phyloP scores from a whole-genome alignment of 345 rosid genomes.

The Gossypium turneri region DNA sequence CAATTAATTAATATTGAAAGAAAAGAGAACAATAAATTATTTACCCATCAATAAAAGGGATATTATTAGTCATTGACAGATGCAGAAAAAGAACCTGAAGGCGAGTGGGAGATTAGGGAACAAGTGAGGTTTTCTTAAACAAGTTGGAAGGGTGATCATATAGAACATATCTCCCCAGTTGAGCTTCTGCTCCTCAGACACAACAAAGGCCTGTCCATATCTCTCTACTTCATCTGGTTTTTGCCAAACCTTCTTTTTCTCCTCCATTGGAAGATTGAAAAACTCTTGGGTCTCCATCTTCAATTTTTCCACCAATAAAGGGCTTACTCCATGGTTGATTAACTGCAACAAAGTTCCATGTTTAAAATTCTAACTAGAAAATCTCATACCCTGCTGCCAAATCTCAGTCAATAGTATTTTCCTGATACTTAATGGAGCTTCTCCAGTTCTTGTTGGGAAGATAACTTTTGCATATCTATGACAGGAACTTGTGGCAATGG shows the following conservation, averaged over 20 bases:
- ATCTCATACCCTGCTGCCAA: background rate
- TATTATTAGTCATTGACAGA: background rate
- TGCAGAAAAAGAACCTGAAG: slow-evolving; percentile 25
- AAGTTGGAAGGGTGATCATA: slow-evolving; percentile 28
- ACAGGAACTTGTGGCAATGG: slow-evolving; percentile 8
- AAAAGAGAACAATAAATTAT: background rate
- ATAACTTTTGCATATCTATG: slow-evolving; percentile 15
- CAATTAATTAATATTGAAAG: background rate
- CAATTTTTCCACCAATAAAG: slow-evolving; percentile 9
- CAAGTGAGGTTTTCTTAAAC: slow-evolving; percentile 29
- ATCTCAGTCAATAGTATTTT: background rate
- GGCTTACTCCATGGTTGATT: slow-evolving; percentile 19
- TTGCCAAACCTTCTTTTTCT: slow-evolving; percentile 4
- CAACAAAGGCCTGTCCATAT: slow-evolving; percentile 1
- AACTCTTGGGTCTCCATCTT: background rate
- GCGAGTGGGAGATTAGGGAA: slow-evolving; percentile 31
- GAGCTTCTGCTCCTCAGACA: slow-evolving; percentile 38
- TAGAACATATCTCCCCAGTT: slow-evolving; percentile 39
- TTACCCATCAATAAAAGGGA: background rate
- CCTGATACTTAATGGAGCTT: background rate
- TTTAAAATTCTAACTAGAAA: background rate
- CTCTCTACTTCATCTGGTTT: background rate
- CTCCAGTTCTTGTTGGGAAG: background rate
- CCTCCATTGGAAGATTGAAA: background rate
- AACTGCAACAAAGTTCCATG: background rate